Percentiles rank a stretch among this genome's conserved stretches.
Conservation (phyloP, 257 asterid genomes). For the Knoxia roxburghii region DNA sequence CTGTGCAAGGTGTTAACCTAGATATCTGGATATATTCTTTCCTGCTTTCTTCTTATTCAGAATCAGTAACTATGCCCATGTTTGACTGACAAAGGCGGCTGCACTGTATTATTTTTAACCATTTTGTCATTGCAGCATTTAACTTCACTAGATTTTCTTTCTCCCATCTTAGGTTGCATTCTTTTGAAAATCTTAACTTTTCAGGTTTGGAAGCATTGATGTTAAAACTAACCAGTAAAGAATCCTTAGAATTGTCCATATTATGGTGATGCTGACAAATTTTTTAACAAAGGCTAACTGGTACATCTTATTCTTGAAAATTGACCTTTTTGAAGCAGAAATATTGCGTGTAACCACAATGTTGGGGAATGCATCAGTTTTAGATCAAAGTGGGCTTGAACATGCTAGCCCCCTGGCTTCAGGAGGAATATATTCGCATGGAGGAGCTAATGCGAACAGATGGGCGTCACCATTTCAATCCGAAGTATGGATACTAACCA, state of each 20-base stretch:
- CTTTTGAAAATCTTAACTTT: conserved; percentile 13
- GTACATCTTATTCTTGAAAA: conserved; percentile 97
- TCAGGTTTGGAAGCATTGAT: conserved; percentile 10
- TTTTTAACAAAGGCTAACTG: conserved; percentile 88
- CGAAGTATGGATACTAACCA: conserved; percentile 99
- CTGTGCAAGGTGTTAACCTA: neutral
- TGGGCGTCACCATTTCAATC: conserved; percentile 98
- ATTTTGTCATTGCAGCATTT: neutral
- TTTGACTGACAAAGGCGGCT: conserved; percentile 6
- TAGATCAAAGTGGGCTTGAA: conserved; percentile 99
- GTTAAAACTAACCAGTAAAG: conserved; percentile 49
- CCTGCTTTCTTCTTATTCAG: conserved; percentile 1
- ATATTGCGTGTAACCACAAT: conserved; percentile 97
- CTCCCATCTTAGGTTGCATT: conserved; percentile 11
- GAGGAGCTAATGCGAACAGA: conserved; percentile 99
- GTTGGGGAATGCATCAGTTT: conserved; percentile 98
- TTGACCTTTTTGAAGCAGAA: conserved; percentile 99
- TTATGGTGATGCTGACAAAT: conserved; percentile 76
- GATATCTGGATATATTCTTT: neutral
- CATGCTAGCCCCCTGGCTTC: conserved; percentile 99
- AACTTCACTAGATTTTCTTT: conserved; percentile 15
- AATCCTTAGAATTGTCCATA: conserved; percentile 58
- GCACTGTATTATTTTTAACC: conserved; percentile 2
- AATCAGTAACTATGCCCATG: neutral
- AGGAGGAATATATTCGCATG: conserved; percentile 93